Evolutionary conservation across 1,284 basidiomycete genomes (phyloP), one percentile per base, ranked within the genome.

Genomic region (Malassezia psittaci): DNA sequence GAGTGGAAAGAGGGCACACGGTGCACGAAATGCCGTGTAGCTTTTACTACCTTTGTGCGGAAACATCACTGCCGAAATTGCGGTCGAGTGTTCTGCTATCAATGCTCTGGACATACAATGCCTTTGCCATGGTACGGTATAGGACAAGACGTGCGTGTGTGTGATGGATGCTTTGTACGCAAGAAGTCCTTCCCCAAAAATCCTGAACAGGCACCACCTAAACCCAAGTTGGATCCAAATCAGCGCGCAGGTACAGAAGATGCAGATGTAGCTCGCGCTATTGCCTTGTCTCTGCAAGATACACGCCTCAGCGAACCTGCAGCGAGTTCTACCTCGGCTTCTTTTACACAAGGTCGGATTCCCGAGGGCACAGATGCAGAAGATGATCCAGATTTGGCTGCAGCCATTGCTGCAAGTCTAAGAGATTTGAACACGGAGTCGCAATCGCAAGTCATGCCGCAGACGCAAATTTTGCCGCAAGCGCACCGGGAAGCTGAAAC

Each of bases 51-150:
- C 68, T 96, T 91, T 39, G 96, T 96, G 72, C 83, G 94, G 56
- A 96, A 96, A 75, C 94, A 98, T 72, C 94, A 99, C 75, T 99
- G 94, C 75, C 83, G 94, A 8, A 96, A 96, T 76, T 99, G 94
- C 76, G 94, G 94, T 9, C 85, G 87, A 68, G 89, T 98, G 16
- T 98, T 96, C 71, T 91, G 96, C 76, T 89, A 93, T 59, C 81
- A 84, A 51, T 99, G 94, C 76, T 91, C 90, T 0, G 85, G 86
- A 38, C 88, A 90, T 76, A 80, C 80, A 2, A 83, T 90, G 77
- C 78, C 89, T 0, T 79, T 98, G 12, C 91, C 94, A 1, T 88
- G 91, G 75, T 96, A 89, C 69, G 94, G 94, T 11, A 91, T 98
- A 66, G 81, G 84, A 3, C 87, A 96, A 70, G 85, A 88, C 51